Conservation (phyloP, 768 basidiomycete genomes). For the Tubosaeta sp. region DNA sequence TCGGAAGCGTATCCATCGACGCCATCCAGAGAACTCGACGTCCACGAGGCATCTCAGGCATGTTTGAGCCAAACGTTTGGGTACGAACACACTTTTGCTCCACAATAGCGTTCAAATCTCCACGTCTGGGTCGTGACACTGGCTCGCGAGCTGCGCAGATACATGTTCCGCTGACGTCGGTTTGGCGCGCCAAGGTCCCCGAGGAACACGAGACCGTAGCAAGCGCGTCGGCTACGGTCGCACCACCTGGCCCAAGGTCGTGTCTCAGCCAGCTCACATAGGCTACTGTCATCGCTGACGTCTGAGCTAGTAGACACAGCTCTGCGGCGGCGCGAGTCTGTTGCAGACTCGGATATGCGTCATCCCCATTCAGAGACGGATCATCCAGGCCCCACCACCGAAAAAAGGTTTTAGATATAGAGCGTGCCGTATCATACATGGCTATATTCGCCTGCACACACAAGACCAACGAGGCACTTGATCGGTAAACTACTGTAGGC, state of each 20-base stretch:
- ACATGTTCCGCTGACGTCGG: too few relatives aligned
- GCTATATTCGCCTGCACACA: background rate
- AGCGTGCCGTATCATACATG: background rate
- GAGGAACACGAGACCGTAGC: too few relatives aligned
- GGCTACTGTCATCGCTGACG: background rate
- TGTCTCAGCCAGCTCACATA: background rate
- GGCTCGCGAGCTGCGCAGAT: too few relatives aligned
- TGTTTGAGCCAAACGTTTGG: background rate
- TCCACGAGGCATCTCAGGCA: background rate
- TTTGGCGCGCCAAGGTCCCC: too few relatives aligned
- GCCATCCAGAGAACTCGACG: background rate
- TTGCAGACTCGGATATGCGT: background rate
- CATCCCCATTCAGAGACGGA: background rate
- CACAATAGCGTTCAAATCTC: too few relatives aligned
- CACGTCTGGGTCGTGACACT: too few relatives aligned
- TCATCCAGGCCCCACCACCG: background rate
- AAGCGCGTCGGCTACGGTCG: background rate
- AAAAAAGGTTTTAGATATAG: background rate
- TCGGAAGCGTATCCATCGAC: background rate
- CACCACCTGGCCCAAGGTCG: background rate
- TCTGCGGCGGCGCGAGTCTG: background rate
- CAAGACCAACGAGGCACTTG: background rate
- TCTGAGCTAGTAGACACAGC: background rate
- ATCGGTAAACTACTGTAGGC: background rate
- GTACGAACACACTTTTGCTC: background rate